Conservation (phyloP, 139 green algal species). For the Chlamydomonas incerta region DNA sequence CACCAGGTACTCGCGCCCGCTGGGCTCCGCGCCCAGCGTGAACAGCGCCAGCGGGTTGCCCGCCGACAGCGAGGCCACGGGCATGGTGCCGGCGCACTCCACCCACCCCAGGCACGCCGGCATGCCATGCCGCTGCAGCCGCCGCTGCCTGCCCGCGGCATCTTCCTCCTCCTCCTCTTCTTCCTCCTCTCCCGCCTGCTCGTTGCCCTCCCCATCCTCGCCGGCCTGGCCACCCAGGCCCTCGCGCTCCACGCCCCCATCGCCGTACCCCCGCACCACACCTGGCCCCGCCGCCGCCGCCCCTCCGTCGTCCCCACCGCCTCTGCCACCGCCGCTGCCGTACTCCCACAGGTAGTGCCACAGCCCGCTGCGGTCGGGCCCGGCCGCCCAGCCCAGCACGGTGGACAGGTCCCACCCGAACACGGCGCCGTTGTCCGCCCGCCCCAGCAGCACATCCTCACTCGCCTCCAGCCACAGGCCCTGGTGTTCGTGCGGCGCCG, state of each 20-base stretch:
- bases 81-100: neutral
- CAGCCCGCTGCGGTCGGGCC: conserved; percentile 34
- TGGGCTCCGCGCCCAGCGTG: neutral
- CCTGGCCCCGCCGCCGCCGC: neutral
- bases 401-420: conserved; percentile 60
- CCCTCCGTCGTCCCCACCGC: neutral
- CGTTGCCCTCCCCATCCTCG: neutral
- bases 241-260: neutral
- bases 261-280: no score
- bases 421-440: conserved; percentile 49
- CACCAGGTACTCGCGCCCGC: neutral
- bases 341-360: conserved; percentile 5
- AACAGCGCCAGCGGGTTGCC: neutral
- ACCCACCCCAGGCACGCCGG: conserved; percentile 1
- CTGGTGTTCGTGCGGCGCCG: neutral
- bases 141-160: neutral
- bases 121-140: neutral
- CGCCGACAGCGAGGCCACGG: neutral
- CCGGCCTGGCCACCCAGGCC: neutral
- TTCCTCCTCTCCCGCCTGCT: neutral
- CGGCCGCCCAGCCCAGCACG: conserved; percentile 47
- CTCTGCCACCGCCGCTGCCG: neutral
- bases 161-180: neutral
- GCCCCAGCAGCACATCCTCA: conserved; percentile 54
- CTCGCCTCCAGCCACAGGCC: conserved; percentile 29